Evolutionary conservation across 306 rosid genomes (phyloP), one percentile per base, ranked within the genome.

Genomic region (Heteromeles arbutifolia): DNA sequence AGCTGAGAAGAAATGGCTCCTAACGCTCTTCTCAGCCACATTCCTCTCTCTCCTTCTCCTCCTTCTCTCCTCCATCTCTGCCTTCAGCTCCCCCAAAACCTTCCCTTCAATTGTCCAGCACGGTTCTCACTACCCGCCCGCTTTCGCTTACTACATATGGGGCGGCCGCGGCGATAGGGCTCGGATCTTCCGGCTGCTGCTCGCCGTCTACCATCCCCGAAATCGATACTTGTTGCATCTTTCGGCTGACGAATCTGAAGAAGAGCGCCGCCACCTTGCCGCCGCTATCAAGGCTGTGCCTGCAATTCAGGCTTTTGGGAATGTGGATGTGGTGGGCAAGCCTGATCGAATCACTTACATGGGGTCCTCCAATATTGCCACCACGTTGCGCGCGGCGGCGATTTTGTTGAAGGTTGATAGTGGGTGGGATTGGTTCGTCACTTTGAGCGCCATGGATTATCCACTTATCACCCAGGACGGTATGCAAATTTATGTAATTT

Each of bases 391-490:
- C 19, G 99, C 99, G 37, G 99, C 97, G 14, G 96, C 99, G 22
- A 78, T 95, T 66, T 72, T 95, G 88, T 78, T 92, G 74, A 89
- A 79, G 76, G 81, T 95, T 75, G 97, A 95, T 76, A 41, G 81
- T 78, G 93, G 92, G 3, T 95, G 98, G 98, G 87, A 89, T 77
- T 92, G 98, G 98, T 90, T 95, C 67, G 70, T 95, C 43, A 86
- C 93, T 69, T 84, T 95, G 91, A 95, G 88, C 75, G 97, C 97
- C 3, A 69, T 34, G 76, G 98, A 95, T 80, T 95, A 95, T 66
- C 98, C 98, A 50, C 90, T 95, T 64, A 84, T 92, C 41, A 90
- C 98, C 65, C 98, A 87, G 89, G 98, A 95, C 76, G 98, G 98
- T 95, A 92, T 65, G 94, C 77, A 66, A 71, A 17, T 5, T 84